Evolutionary conservation across 495 filamentous ascomycete genomes (phyloP).

Genomic region (Aspergillus cristatus): DNA sequence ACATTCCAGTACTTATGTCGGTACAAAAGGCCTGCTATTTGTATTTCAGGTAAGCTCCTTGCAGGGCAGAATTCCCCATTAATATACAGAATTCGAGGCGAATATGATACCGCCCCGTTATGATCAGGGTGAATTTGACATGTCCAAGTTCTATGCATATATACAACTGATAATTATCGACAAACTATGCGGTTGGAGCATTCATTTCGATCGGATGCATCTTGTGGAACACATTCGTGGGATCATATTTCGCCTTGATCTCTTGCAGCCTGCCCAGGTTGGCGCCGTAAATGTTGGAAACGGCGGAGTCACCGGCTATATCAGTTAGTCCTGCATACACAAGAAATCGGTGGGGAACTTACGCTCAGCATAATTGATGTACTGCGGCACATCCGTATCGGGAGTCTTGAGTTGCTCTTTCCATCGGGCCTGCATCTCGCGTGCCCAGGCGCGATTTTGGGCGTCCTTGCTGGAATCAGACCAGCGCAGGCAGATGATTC

Average conservation of each 20-base stretch:
- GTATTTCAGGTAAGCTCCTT: too few species aligned
- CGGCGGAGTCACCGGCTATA: constrained; percentile 24
- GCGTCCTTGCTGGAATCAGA: constrained; percentile 17
- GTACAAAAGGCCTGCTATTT: too few species aligned
- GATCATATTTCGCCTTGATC: constrained; percentile 47
- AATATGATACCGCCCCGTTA: too few species aligned
- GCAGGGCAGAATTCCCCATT: too few species aligned
- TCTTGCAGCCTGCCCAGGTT: constrained; percentile 34
- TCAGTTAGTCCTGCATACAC: constrained; percentile 2
- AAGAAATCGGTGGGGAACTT: constrained; percentile 13
- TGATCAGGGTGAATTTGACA: too few species aligned
- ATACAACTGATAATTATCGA: too few species aligned
- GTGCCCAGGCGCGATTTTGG: constrained; percentile 22
- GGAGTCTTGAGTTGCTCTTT: constrained; percentile 10
- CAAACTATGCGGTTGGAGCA: too few species aligned
- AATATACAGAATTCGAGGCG: too few species aligned
- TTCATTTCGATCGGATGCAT: constrained; percentile 22
- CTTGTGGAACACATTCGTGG: constrained; percentile 44
- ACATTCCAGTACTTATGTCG: too few species aligned
- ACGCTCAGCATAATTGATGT: constrained; percentile 37
- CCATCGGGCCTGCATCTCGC: constrained; percentile 20
- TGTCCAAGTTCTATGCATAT: too few species aligned
- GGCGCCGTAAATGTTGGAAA: constrained; percentile 33
- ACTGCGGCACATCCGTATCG: constrained; percentile 22
- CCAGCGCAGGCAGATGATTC: constrained; percentile 25